These are phyloP conservation scores for Eutrema japonicum DNA, from an alignment of 345 rosid species.

Conservation along the genomic window DNA sequence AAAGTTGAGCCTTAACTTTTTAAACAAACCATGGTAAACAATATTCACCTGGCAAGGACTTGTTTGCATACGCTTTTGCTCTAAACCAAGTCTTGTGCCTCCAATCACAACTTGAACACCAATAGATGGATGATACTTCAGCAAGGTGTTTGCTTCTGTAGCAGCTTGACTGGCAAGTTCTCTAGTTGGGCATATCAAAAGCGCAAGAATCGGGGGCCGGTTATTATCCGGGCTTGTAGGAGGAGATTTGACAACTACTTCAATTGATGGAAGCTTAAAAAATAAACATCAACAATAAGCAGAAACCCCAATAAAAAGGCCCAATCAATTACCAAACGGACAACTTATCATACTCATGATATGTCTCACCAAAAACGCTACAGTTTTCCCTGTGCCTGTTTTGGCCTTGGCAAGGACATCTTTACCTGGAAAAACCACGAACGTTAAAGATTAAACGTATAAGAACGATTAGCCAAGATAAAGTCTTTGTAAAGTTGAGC, in stretches of 20 bases:
- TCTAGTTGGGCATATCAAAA: conserved; percentile 92
- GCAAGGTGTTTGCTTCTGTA: conserved; percentile 72
- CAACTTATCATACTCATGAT: conserved; percentile 15
- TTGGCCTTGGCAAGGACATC: conserved; percentile 98
- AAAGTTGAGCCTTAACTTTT: not conserved
- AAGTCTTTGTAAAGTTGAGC: conserved; percentile 9
- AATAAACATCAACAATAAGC: conserved; percentile 30
- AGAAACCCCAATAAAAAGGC: not conserved
- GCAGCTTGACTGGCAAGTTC: conserved; percentile 98
- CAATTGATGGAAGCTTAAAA: conserved; percentile 94
- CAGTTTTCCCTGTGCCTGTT: conserved; percentile 97
- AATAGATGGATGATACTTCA: conserved; percentile 86
- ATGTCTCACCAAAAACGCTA: conserved; percentile 90
- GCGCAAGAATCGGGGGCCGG: conserved; percentile 79
- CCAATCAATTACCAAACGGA: not conserved
- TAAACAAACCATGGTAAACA: conserved; percentile 13
- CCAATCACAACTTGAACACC: conserved; percentile 99
- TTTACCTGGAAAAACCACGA: conserved; percentile 59
- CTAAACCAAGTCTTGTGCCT: conserved; percentile 88
- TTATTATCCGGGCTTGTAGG: conserved; percentile 68
- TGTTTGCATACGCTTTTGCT: conserved; percentile 88
- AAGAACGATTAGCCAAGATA: too few relatives aligned
- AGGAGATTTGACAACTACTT: conserved; percentile 74
- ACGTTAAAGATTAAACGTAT: too few relatives aligned
- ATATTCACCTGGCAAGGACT: conserved; percentile 85